These are phyloP conservation scores for Phytopythium kandeliae DNA, from an alignment of 352 stramenopile species.

Conservation along the genomic window DNA sequence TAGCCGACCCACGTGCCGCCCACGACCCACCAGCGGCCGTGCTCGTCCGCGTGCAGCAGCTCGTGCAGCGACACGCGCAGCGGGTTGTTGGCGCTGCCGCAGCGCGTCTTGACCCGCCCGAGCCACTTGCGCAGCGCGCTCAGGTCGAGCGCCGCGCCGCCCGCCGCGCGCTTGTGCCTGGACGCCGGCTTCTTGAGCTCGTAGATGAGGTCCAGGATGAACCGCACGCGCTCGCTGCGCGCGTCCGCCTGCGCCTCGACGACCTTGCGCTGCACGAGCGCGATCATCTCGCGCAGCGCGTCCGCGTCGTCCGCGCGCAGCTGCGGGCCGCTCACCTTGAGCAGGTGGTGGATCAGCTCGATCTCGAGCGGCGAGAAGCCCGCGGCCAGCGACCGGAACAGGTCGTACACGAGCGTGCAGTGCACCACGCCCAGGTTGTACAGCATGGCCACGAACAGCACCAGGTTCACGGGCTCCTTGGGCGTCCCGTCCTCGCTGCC, in stretches of 20 bases:
- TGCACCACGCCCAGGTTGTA: conserved; percentile 89
- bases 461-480: conserved; percentile 73
- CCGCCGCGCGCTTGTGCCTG: conserved; percentile 80
- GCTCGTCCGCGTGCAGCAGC: conserved; percentile 72
- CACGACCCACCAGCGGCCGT: conserved; percentile 96
- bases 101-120: conserved; percentile 93
- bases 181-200: conserved; percentile 93
- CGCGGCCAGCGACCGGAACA: conserved; percentile 80
- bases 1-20: conserved; percentile 92
- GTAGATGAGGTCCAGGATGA: conserved; percentile 95
- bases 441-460: conserved; percentile 85
- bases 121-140: conserved; percentile 90
- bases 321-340: conserved; percentile 77
- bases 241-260: conserved; percentile 28
- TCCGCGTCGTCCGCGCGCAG: conserved; percentile 81
- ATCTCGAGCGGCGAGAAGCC: conserved; percentile 73
- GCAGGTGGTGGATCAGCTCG: conserved; percentile 83
- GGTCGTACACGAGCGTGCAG: conserved; percentile 88
- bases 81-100: conserved; percentile 66
- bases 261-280: conserved; percentile 76
- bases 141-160: conserved; percentile 52
- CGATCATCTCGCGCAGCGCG: conserved; percentile 83
- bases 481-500: conserved; percentile 22
- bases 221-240: conserved; percentile 60
- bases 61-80: conserved; percentile 71